Evolutionary conservation across 2,329 filamentous ascomycete genomes (phyloP), one percentile per base, ranked within the genome.

Genomic region (Fusarium dimerum): DNA sequence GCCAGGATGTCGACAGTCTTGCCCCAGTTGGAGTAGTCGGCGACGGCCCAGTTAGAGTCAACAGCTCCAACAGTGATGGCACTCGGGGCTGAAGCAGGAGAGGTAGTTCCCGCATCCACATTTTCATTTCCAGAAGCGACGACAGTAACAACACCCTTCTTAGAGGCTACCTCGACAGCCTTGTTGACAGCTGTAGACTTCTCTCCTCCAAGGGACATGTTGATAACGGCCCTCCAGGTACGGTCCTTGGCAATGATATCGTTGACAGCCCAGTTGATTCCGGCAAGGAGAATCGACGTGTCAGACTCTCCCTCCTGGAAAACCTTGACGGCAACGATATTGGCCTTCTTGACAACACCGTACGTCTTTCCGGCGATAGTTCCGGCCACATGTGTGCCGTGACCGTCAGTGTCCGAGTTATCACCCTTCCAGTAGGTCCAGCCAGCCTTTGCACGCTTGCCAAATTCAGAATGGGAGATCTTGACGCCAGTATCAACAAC

Each of bases 401-500:
- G 76, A 38, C 76, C 76, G 51, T 66, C 54, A 36, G 66, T 56
- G 45, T 72, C 69, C 17, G 57, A 54, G 26, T 62, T 63, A 38
- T 65, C 56, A 29, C 58, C 62, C 32, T 50, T 52, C 43, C 60
- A 70, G 34, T 61, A 64, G 43, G 60, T 63, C 46, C 47, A 70
- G 32, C 52, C 66, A 13, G 51, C 47, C 10, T 41, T 70, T n/a
- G 81, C 82, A 48, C 81, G 78, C 36, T 77, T 78, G 61, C 76
- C 72, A 60, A 81, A 84, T 64, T 83, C 76, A 36, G 63, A 61
- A 69, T 88, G 85, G 6, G 76, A 73, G 18, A 72, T 70, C 43
- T 71, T 71, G 58, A 87, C 81, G 60, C 85, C 85, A 5, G 83
- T 86, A 68, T 88, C 85, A 43, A 88, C 77, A 20, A 88, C 69